Percentiles rank a stretch among this genome's conserved stretches.
phyloP scores from a whole-genome alignment of 164 flowering plant genomes.

The Sextonia rubra region DNA sequence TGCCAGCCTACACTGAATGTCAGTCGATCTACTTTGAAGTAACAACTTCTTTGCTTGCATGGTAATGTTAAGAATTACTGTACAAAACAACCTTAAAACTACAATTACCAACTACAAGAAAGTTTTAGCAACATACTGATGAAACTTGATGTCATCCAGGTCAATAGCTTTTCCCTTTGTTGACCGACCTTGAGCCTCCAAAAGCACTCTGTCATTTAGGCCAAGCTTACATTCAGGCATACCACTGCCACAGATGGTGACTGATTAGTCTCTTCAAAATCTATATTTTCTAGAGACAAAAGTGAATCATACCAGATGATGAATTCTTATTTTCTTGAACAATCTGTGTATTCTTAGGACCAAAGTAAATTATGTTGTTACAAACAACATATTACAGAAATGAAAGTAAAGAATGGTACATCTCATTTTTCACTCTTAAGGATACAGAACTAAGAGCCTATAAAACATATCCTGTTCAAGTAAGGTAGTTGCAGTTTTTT shows the following conservation, averaged over 20 bases:
- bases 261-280: conserved; percentile 6
- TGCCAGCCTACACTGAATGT: background rate
- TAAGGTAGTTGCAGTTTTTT: no score
- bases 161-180: conserved; percentile 98
- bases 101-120: background rate
- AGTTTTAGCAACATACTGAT: conserved; percentile 61
- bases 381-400: no score
- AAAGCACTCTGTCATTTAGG: conserved; percentile 82
- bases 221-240: conserved; percentile 99
- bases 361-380: no score
- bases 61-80: background rate
- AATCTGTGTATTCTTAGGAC: no score
- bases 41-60: background rate
- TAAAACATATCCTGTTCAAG: no score
- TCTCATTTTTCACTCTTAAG: no score
- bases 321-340: no score
- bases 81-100: background rate
- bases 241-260: conserved; percentile 59
- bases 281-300: background rate
- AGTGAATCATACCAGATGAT: no score
- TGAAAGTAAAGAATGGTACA: no score
- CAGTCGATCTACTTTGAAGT: no score
- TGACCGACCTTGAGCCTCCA: conserved; percentile 95
- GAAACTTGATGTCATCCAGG: conserved; percentile 96
- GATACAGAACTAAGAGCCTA: no score